Evolutionary conservation across 73 alveolate genomes (phyloP), one percentile per base, ranked within the genome.

Genomic region (Tetrahymena thermophila): DNA sequence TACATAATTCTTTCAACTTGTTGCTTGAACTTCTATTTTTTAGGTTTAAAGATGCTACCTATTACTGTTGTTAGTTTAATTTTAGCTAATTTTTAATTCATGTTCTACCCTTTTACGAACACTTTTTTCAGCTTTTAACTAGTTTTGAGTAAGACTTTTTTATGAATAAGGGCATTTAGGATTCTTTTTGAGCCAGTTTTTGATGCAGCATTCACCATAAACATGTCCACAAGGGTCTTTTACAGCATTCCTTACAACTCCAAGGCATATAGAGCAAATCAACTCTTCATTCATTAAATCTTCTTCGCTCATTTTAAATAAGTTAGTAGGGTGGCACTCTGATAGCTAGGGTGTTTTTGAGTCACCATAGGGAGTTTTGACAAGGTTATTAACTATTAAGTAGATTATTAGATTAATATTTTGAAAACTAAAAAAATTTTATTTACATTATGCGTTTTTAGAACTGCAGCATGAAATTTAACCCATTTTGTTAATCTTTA

Each of bases 181-280:
- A 71, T 71, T 71, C 89, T 71, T 71, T 71, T 71, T 71, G n/a
- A 71, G 89, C 89, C 89, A 71, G 89, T 71, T 71, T 71, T 71
- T 71, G 4, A 71, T 71, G 37, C 89, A 71, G 89, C 89, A 28
- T 31, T 71, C 89, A 3, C 89, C 89, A 71, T 71, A 71, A 31
- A 71, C 37, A 31, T 71, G 89, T 23, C 89, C 89, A 25, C 89
- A 71, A 71, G 89, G 37, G 11, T 71, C 89, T 71, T 71, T 71
- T 1, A 71, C 89, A 3, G 89, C 89, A n/a, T 71, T 42, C n/a
- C 89, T 71, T 19, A 71, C 89, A 2, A 71, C 89, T 1, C 89
- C 89, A 71, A 71, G 89, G 17, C 89, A 71, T 8, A 71, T 71
- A 71, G 89, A 71, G 37, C 89, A 71, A n/a, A 71, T 71, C 17